These are phyloP conservation scores for Populus pruinosa DNA, from an alignment of 345 rosid genomes.

Conservation along the genomic window DNA sequence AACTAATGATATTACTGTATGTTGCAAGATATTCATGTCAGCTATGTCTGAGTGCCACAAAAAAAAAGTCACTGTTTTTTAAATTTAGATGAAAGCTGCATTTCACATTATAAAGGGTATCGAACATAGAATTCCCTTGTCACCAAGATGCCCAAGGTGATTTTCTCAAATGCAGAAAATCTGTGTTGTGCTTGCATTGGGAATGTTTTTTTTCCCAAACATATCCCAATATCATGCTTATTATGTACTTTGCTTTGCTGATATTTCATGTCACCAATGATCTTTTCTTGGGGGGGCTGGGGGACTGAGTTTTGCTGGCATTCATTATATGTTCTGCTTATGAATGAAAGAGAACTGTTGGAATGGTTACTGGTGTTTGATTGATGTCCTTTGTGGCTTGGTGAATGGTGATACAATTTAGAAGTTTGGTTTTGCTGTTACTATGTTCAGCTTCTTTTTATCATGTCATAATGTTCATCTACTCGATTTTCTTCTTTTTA, in stretches of 20 bases:
- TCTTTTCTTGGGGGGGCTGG: background rate
- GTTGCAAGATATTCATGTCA: background rate
- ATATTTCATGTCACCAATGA: background rate
- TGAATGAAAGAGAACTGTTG: background rate
- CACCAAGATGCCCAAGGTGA: background rate
- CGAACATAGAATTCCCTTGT: background rate
- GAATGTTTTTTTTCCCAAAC: background rate
- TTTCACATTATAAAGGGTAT: background rate
- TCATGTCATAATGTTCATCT: background rate
- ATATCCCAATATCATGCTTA: background rate
- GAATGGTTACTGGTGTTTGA: background rate
- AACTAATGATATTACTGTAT: background rate
- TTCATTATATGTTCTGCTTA: background rate
- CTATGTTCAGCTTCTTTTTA: background rate
- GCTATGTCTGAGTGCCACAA: background rate
- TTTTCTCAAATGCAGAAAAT: background rate
- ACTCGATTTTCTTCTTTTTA: background rate
- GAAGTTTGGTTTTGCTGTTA: background rate
- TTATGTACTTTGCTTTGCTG: background rate
- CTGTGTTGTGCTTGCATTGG: background rate
- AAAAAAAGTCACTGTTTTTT: background rate
- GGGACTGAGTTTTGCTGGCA: background rate
- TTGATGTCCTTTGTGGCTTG: background rate
- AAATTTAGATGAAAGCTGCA: background rate
- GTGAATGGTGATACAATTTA: background rate